phyloP scores from a whole-genome alignment of 2,329 filamentous ascomycete genomes.

The Chlorencoelia australis region DNA sequence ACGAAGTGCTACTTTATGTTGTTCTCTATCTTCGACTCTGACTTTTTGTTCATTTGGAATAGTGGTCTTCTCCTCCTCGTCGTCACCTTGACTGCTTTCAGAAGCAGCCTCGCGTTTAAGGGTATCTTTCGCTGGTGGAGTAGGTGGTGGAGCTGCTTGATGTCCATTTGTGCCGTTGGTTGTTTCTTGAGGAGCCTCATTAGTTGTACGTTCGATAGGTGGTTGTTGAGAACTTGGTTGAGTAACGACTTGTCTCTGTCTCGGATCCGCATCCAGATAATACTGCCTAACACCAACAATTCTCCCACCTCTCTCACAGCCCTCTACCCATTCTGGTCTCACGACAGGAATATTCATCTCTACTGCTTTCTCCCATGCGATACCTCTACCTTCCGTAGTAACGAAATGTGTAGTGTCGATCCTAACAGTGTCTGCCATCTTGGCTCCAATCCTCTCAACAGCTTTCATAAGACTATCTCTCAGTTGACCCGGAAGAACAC shows the following conservation, averaged over 20 bases:
- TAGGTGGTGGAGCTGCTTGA: slow-evolving; percentile 20
- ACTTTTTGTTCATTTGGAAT: slow-evolving; percentile 45
- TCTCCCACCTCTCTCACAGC: slow-evolving; percentile 85
- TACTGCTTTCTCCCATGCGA: slow-evolving; percentile 89
- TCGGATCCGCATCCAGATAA: slow-evolving; percentile 74
- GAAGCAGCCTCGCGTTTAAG: slow-evolving; percentile 15
- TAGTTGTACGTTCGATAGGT: slow-evolving; percentile 11
- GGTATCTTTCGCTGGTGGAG: slow-evolving; percentile 23
- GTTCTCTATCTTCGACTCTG: slow-evolving; percentile 43
- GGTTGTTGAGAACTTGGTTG: slow-evolving; percentile 10
- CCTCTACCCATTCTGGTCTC: slow-evolving; percentile 91
- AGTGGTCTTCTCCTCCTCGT: slow-evolving; percentile 25
- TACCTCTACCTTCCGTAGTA: slow-evolving; percentile 82
- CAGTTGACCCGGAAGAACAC: slow-evolving; percentile 64
- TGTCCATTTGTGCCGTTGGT: slow-evolving; percentile 18
- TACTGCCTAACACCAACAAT: slow-evolving; percentile 93
- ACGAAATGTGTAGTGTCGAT: slow-evolving; percentile 99
- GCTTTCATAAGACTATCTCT: slow-evolving; percentile 66
- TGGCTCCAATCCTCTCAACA: slow-evolving; percentile 82
- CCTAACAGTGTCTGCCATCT: slow-evolving; percentile 77
- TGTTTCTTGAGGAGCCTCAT: slow-evolving; percentile 13
- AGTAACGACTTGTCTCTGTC: slow-evolving; percentile 23
- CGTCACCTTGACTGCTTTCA: slow-evolving; percentile 22
- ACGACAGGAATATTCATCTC: slow-evolving; percentile 98
- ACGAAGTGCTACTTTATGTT: slow-evolving; percentile 42